A percentile compares a stretch with the other conserved stretches of the same genome.
phyloP scores from a whole-genome alignment of 331 rosid species.

The Pyrus hybrid region DNA sequence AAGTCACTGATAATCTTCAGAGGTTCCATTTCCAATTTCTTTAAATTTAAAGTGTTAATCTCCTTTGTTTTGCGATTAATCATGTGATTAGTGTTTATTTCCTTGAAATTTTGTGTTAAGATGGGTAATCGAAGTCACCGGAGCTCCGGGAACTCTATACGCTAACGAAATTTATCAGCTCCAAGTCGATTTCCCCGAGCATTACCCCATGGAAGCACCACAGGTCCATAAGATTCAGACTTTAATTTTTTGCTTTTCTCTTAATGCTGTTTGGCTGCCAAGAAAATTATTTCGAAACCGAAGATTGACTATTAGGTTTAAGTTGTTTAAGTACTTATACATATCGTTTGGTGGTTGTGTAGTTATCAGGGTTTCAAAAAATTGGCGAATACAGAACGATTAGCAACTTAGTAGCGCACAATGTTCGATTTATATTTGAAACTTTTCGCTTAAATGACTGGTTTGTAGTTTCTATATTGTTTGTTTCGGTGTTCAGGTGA shows the following conservation, averaged over 20 bases:
- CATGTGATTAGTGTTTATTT: neutral
- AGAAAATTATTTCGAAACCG: neutral
- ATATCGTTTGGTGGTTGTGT: neutral
- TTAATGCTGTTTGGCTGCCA: neutral
- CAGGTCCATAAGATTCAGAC: conserved; percentile 43
- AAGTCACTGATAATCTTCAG: conserved; percentile 91
- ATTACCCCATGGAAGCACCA: conserved; percentile 99
- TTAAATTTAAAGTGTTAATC: neutral
- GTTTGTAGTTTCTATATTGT: neutral
- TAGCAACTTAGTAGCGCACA: neutral
- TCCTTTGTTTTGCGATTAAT: neutral
- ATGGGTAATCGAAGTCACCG: conserved; percentile 92
- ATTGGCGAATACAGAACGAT: neutral
- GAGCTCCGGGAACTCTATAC: conserved; percentile 92
- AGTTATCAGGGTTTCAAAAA: neutral
- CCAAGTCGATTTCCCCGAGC: conserved; percentile 97
- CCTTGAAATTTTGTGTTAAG: conserved; percentile 30
- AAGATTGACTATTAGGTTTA: neutral
- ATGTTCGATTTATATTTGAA: neutral
- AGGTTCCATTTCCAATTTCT: conserved; percentile 29
- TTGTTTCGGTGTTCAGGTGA: conserved; percentile 47
- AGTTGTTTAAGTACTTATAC: no score
- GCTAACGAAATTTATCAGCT: conserved; percentile 84
- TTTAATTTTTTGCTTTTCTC: neutral
- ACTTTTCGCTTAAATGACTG: neutral